Conservation (phyloP, 768 basidiomycete genomes). For the Candolleomyces eurysporus region DNA sequence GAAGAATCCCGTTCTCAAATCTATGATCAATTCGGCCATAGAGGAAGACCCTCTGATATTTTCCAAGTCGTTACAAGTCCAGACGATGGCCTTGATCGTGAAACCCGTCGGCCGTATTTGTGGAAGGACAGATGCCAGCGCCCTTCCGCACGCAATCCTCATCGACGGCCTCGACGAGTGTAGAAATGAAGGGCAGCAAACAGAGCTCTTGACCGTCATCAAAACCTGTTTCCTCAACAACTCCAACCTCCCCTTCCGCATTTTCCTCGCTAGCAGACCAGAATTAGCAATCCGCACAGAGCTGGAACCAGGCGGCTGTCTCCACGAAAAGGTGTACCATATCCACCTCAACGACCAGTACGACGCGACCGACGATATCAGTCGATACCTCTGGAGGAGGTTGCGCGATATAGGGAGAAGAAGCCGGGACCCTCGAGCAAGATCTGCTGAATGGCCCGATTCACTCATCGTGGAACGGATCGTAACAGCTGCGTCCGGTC, state of each 20-base stretch:
- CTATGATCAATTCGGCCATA: not conserved
- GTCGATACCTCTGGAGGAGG: constrained; percentile 1
- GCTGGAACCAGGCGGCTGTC: not conserved
- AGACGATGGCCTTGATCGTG: not conserved
- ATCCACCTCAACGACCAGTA: not conserved
- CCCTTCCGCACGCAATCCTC: not conserved
- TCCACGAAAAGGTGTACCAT: not conserved
- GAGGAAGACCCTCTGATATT: not conserved
- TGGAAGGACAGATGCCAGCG: not conserved
- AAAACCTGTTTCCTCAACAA: not conserved
- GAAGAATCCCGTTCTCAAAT: not conserved
- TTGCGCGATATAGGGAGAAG: constrained; percentile 4
- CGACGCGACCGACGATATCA: constrained; percentile 1
- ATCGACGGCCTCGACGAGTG: too few species aligned
- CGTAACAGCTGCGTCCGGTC: constrained; percentile 17
- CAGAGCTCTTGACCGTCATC: not conserved
- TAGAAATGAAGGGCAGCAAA: not conserved
- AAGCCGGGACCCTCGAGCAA: not conserved
- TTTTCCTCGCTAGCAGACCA: constrained; percentile 1
- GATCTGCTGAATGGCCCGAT: constrained; percentile 7
- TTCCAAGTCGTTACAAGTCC: not conserved
- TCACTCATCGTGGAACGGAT: constrained; percentile 5
- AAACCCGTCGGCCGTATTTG: not conserved
- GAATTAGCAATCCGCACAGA: not conserved
- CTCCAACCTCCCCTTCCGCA: not conserved